Base-by-base conservation (phyloP, 2,329 filamentous ascomycete species). In the Paradendryphiella salina region DNA sequence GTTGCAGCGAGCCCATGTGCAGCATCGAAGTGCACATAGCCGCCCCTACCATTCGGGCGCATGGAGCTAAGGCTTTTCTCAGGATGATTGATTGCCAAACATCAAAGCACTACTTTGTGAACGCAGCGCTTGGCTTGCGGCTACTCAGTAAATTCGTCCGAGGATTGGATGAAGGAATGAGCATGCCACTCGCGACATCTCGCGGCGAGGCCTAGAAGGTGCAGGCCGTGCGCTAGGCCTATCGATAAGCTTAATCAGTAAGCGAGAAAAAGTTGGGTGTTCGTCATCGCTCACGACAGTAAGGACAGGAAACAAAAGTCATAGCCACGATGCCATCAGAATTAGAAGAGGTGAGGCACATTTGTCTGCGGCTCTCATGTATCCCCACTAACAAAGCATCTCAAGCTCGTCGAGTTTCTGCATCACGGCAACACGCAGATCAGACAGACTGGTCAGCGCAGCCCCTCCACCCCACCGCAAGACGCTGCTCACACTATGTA, bases 401-500 rank as follows among this genome's bases (percentile, higher is more conserved):
- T 42, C n/a, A 39, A 96, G 90, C 85, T 96, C 46, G 90, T 96
- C 55, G 90, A 91, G 72, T 96, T 97, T 75, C 88, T 97, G 52
- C 88, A 89, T 74, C 88, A 96, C 76, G 89, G 89, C 53, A 96
- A 95, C 71, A 90, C 90, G 34, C 89, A 96, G 71, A 90, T 97
- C 59, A 85, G 94, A 63, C 85, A 90, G 71, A 82, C 93, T 61
- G 86, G 86, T 88, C 77, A 64, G 75, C 43, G 47, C 46, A 46
- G 15, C 64, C 61, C 59, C 59, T 57, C 59, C 54, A 60, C 63
- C 58, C 64, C 56, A 49, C 60, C 49, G 56, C 34, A 23, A 52
- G 15, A 48, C 48, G 50, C 37, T 42, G 53, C 57, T 60, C 50
- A 62, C 47, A 58, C 52, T 41, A 50, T 52, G 52, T 64, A 87